These are phyloP conservation scores for Pseudogymnoascus pannorum DNA, from an alignment of 2,329 filamentous ascomycete species.

Conservation along the genomic window DNA sequence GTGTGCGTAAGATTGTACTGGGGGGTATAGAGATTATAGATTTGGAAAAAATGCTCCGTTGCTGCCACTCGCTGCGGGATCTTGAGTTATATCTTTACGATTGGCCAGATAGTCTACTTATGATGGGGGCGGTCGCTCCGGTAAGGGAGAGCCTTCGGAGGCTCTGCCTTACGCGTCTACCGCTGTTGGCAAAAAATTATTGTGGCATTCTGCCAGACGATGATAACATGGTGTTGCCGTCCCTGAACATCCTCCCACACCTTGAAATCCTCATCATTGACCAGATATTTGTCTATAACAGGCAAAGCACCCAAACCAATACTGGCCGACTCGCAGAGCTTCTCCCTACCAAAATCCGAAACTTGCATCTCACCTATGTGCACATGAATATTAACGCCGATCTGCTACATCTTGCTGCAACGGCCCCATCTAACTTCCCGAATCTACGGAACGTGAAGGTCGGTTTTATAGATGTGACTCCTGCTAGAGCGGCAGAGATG, in stretches of 20 bases:
- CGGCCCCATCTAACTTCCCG: neutral
- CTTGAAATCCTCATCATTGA: neutral
- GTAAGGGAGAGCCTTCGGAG: neutral
- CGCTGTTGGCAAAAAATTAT: neutral
- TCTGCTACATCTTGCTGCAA: neutral
- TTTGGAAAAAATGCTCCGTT: neutral
- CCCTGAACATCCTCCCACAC: neutral
- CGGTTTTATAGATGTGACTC: neutral
- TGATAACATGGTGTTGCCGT: neutral
- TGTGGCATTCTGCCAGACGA: no score
- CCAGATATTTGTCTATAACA: neutral
- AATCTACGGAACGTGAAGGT: neutral
- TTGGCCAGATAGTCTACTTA: neutral
- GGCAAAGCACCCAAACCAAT: neutral
- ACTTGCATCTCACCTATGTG: neutral
- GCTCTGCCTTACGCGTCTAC: neutral
- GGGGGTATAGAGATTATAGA: neutral
- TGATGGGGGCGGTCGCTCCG: neutral
- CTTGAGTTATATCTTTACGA: neutral
- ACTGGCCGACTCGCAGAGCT: neutral
- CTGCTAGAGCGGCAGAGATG: neutral
- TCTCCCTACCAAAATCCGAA: neutral
- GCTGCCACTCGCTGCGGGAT: neutral
- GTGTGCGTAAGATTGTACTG: neutral
- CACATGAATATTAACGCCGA: neutral